Percentiles rank a stretch among this genome's conserved stretches.
These are phyloP conservation scores for Penicillium freii DNA, from an alignment of 2,329 filamentous ascomycete genomes.

Conservation along the genomic window DNA sequence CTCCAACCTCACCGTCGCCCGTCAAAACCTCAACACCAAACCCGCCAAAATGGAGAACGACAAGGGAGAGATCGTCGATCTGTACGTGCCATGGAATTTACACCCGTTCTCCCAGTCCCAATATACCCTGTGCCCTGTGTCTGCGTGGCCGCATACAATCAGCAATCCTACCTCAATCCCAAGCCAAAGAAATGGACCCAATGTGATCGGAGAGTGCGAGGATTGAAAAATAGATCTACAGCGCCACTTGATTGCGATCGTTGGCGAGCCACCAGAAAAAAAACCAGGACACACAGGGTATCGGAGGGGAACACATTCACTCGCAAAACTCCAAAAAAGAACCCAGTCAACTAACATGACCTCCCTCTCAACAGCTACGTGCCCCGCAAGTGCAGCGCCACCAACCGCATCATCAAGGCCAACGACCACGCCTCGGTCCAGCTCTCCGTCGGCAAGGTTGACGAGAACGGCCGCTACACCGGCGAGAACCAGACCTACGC, in stretches of 20 bases:
- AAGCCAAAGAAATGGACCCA: slow-evolving; percentile 3
- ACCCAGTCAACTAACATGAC: slow-evolving; percentile 11
- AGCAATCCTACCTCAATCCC: slow-evolving; percentile 7
- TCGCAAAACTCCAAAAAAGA: slow-evolving; percentile 8
- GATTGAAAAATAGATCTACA: neutral
- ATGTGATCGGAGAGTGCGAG: neutral
- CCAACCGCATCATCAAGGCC: slow-evolving; percentile 99
- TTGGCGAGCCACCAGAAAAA: slow-evolving; percentile 7
- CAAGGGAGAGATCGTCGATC: slow-evolving; percentile 98
- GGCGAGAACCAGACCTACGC: slow-evolving; percentile 98
- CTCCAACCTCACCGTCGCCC: slow-evolving; percentile 36
- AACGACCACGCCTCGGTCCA: slow-evolving; percentile 99
- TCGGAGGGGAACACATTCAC: slow-evolving; percentile 1
- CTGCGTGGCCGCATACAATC: slow-evolving; percentile 13
- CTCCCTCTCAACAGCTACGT: slow-evolving; percentile 67
- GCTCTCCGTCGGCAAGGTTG: slow-evolving; percentile 95
- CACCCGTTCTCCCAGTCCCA: slow-evolving; percentile 13
- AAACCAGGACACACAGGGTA: slow-evolving; percentile 5
- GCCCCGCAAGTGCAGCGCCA: slow-evolving; percentile 97
- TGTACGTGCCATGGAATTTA: slow-evolving; percentile 60
- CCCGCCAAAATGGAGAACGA: slow-evolving; percentile 95
- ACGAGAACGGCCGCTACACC: slow-evolving; percentile 96
- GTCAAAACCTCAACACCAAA: slow-evolving; percentile 40
- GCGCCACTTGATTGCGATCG: slow-evolving; percentile 5
- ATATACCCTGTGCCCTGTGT: slow-evolving; percentile 16